Conservation (phyloP, 2,329 filamentous ascomycete genomes). For the Epichloe typhina region DNA sequence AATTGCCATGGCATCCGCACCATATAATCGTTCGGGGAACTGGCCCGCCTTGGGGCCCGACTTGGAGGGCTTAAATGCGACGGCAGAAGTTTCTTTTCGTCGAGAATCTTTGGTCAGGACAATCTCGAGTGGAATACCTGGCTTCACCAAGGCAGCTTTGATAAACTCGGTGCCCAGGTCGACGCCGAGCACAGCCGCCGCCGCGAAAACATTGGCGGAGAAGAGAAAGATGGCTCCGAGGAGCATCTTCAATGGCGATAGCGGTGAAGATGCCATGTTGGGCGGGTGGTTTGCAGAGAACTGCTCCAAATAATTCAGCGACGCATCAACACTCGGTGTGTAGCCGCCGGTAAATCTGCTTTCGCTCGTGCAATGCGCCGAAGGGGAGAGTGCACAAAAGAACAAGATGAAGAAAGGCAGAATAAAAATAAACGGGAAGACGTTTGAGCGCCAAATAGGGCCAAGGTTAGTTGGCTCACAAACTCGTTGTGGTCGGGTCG, state of each 20-base stretch:
- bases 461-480: background rate
- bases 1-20: slow-evolving; percentile 79
- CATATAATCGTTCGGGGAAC: slow-evolving; percentile 84
- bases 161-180: slow-evolving; percentile 95
- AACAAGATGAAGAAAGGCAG: no score
- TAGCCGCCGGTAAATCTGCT: background rate
- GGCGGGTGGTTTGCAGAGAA: slow-evolving; percentile 9
- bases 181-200: slow-evolving; percentile 72
- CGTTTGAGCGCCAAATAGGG: no score
- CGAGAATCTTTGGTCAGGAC: slow-evolving; percentile 96
- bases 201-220: slow-evolving; percentile 35
- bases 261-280: slow-evolving; percentile 22
- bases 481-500: background rate
- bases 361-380: background rate
- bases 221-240: slow-evolving; percentile 25
- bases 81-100: slow-evolving; percentile 81
- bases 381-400: background rate
- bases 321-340: slow-evolving; percentile 1
- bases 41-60: slow-evolving; percentile 46
- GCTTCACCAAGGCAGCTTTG: slow-evolving; percentile 91
- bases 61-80: slow-evolving; percentile 83
- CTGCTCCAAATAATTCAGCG: slow-evolving; percentile 3
- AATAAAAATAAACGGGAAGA: no score
- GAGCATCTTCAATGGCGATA: slow-evolving; percentile 25
- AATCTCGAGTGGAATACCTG: slow-evolving; percentile 92